phyloP scores from a whole-genome alignment of 2,329 filamentous ascomycete genomes.

The Claviceps cyperi region DNA sequence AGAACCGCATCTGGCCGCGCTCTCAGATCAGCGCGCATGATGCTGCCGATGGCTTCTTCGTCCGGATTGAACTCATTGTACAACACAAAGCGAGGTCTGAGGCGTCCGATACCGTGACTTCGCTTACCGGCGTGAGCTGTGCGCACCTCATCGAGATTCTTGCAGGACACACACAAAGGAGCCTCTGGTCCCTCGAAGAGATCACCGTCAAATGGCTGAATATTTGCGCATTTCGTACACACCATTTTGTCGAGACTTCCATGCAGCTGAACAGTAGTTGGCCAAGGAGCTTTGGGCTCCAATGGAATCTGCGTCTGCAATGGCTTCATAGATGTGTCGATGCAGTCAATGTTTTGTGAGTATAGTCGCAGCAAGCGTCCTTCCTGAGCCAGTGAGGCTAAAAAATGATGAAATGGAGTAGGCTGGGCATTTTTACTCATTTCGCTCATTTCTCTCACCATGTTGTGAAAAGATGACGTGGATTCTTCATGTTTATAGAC shows the following conservation, averaged over 20 bases:
- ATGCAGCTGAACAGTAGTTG: conserved; percentile 82
- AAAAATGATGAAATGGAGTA: conserved; percentile 82
- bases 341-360: conserved; percentile 91
- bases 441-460: conserved; percentile 79
- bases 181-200: conserved; percentile 76
- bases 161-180: conserved; percentile 64
- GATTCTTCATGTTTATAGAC: conserved; percentile 88
- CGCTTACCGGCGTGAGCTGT: conserved; percentile 67
- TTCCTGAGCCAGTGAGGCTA: conserved; percentile 79
- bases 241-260: conserved; percentile 93
- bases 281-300: conserved; percentile 77
- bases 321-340: conserved; percentile 73
- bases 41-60: conserved; percentile 86
- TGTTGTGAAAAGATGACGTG: conserved; percentile 84
- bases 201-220: conserved; percentile 60
- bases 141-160: conserved; percentile 60
- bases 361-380: conserved; percentile 81
- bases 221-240: conserved; percentile 76
- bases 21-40: conserved; percentile 73
- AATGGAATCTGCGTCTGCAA: conserved; percentile 71
- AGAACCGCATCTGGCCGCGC: conserved; percentile 80
- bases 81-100: conserved; percentile 85
- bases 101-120: conserved; percentile 79
- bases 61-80: conserved; percentile 98
- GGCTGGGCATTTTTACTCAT: conserved; percentile 65